Evolutionary conservation across 2,329 filamentous ascomycete species (phyloP), one percentile per base, ranked within the genome.

Genomic region (Claviceps humidiphila): DNA sequence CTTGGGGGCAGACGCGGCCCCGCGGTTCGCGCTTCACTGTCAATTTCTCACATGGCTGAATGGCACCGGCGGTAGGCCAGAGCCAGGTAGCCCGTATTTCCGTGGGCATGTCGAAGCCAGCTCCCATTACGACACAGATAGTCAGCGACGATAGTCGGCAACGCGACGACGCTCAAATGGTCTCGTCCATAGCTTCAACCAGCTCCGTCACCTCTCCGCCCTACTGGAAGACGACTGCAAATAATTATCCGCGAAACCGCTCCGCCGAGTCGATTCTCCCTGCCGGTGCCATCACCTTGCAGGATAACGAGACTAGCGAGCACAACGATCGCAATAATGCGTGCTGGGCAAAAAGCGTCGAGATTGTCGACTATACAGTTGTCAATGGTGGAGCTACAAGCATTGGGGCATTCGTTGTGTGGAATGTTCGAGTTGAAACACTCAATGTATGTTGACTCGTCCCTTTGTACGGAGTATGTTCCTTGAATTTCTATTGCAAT

Each of bases 331-430:
- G 73, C 54, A 78, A 77, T 62, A 73, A 70, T 55, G 78, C 77
- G 13, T 84, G 80, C 65, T 84, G 81, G 81, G 81, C 81, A 34
- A 76, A 73, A 66, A 81, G 77, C 62, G 81, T 83, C 51, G 72
- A 77, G 57, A 73, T 84, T 43, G 70, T 74, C 40, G 76, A 80
- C 60, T 69, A 78, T 62, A 76, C 77, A 11, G 59, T 80, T 20
- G 74, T 84, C 46, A 78, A 80, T 54, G 74, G 77, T 49, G 74
- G 75, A 56, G 65, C 74, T 39, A 77, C 74, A 14, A 78, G 74
- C 58, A 74, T 81, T 30, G 91, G 91, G n/a, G 87, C 90, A 2
- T 98, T 97, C 70, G 88, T 96, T 1, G 89, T 95, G 7, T 98
- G 88, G 87, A 93, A 89, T 64, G 89, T 93, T 61, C 81, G 77